phyloP scores from a whole-genome alignment of 345 rosid species.

The Euphorbia pulcherrima region DNA sequence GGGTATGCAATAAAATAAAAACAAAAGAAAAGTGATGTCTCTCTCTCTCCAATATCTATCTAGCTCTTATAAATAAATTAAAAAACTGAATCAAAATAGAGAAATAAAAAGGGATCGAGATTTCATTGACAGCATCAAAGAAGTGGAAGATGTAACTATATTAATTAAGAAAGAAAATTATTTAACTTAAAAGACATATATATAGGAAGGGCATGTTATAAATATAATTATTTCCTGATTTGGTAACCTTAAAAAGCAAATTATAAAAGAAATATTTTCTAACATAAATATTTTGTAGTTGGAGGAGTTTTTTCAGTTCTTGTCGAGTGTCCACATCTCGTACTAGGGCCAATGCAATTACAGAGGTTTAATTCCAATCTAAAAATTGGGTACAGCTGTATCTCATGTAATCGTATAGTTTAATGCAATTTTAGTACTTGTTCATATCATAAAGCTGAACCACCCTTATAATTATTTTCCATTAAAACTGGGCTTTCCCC shows the following conservation, averaged over 20 bases:
- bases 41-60: neutral
- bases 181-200: neutral
- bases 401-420: neutral
- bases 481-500: too few species aligned
- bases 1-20: too few species aligned
- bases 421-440: too few species aligned
- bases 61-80: conserved; percentile 7
- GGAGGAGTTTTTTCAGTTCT: conserved; percentile 5
- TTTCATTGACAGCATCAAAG: neutral
- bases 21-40: neutral
- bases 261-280: neutral
- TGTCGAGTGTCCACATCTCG: too few species aligned
- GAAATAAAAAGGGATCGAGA: neutral
- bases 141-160: conserved; percentile 3
- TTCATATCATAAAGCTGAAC: too few species aligned
- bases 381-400: neutral
- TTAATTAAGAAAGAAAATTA: too few species aligned
- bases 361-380: neutral
- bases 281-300: neutral
- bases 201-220: neutral
- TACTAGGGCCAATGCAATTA: neutral
- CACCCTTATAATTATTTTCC: too few species aligned
- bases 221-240: conserved; percentile 21
- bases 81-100: neutral
- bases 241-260: conserved; percentile 42